A percentile compares a stretch with the other conserved stretches of the same genome.
Evolutionary conservation across 768 basidiomycete genomes (phyloP).

Genomic region (Trametes coccinea): DNA sequence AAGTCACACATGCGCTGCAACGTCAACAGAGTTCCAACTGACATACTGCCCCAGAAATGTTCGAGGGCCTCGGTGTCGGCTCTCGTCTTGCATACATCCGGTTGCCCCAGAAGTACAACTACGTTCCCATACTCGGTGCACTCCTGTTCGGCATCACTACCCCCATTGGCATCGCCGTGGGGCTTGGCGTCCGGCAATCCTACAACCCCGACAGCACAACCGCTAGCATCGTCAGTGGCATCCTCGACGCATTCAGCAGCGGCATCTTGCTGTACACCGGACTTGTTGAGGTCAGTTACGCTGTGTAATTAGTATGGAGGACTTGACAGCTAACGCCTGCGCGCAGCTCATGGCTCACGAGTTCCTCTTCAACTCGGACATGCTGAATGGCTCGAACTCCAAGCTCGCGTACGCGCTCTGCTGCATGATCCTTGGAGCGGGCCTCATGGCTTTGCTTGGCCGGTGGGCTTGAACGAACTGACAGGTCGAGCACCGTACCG

Average conservation of each 20-base stretch:
- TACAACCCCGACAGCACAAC: conserved; percentile 82
- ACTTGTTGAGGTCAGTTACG: conserved; percentile 66
- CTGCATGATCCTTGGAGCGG: conserved; percentile 83
- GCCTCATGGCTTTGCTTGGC: conserved; percentile 89
- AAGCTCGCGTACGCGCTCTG: conserved; percentile 71
- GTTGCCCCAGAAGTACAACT: conserved; percentile 54
- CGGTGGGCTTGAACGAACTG: conserved; percentile 68
- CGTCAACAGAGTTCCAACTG: not conserved
- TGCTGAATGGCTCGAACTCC: conserved; percentile 66
- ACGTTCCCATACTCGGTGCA: conserved; percentile 60
- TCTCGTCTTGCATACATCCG: conserved; percentile 81
- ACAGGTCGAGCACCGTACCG: no score
- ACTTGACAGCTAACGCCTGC: not conserved
- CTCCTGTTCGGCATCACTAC: conserved; percentile 75
- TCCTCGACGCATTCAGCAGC: conserved; percentile 81
- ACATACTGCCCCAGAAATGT: conserved; percentile 63
- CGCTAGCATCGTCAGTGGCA: conserved; percentile 80
- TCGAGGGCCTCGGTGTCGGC: conserved; percentile 93
- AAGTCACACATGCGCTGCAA: conserved; percentile 33
- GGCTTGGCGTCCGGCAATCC: conserved; percentile 69
- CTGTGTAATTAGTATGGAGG: not conserved
- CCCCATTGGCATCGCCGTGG: conserved; percentile 81
- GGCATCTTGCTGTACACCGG: conserved; percentile 91
- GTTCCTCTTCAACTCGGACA: conserved; percentile 86
- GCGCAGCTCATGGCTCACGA: conserved; percentile 90